Conservation (phyloP, 2,329 filamentous ascomycete genomes). For the Fusarium veterinarium region DNA sequence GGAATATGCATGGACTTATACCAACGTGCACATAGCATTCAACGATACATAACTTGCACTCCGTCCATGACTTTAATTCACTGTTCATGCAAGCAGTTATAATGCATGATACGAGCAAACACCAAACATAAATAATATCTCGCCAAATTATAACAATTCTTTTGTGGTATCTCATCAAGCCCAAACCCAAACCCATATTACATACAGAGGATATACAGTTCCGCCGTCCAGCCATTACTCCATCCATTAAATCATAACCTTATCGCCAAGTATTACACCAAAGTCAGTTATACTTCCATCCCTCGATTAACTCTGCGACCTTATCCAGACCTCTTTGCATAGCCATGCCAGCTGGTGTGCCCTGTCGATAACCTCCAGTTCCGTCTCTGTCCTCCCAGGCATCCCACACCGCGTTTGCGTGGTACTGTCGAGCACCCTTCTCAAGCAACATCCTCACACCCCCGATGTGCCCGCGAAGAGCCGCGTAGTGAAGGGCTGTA, state of each 20-base stretch:
- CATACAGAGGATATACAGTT: slow-evolving; percentile 22
- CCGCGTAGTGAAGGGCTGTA: slow-evolving; percentile 46
- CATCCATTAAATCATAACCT: slow-evolving; percentile 13
- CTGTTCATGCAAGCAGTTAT: not conserved
- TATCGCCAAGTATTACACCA: slow-evolving; percentile 6
- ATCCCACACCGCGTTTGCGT: slow-evolving; percentile 46
- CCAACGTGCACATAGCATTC: not conserved
- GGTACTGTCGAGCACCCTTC: slow-evolving; percentile 42
- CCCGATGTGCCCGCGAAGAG: slow-evolving; percentile 41
- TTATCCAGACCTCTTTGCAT: slow-evolving; percentile 44
- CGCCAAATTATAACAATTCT: slow-evolving; percentile 18
- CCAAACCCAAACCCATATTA: slow-evolving; percentile 6
- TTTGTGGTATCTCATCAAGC: slow-evolving; percentile 38
- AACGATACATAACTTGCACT: not conserved
- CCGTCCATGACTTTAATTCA: not conserved
- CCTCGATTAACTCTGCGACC: slow-evolving; percentile 45
- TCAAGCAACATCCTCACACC: slow-evolving; percentile 41
- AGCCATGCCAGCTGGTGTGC: slow-evolving; percentile 45
- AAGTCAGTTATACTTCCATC: slow-evolving; percentile 43
- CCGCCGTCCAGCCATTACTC: slow-evolving; percentile 22
- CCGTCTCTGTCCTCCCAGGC: slow-evolving; percentile 44
- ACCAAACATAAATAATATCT: not conserved
- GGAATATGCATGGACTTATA: not conserved
- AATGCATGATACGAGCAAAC: not conserved
- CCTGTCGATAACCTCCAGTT: slow-evolving; percentile 41